Conservation (phyloP, 352 stramenopile genomes). For the Phytopythium mirpurense region DNA sequence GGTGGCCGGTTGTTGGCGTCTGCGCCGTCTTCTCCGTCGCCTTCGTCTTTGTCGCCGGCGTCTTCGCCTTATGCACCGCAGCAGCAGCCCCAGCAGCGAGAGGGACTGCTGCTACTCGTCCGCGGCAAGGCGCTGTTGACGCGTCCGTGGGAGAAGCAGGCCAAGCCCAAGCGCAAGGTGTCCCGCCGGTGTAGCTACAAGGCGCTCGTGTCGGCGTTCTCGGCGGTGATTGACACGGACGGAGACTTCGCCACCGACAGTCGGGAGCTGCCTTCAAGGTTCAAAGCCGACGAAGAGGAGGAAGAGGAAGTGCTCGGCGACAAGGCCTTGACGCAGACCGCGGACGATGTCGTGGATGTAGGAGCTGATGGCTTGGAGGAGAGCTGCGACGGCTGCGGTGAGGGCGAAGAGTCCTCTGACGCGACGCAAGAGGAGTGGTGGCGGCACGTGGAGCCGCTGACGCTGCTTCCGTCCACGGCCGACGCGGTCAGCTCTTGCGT, state of each 20-base stretch:
- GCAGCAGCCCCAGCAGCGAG: slow-evolving; percentile 12
- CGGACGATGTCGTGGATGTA: slow-evolving; percentile 4
- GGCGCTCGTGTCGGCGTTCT: neutral
- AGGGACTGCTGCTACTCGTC: slow-evolving; percentile 26
- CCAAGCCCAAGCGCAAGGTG: slow-evolving; percentile 1
- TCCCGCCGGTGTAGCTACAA: neutral
- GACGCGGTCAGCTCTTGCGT: slow-evolving; percentile 8
- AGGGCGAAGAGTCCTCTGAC: neutral
- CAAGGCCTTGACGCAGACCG: too few species aligned
- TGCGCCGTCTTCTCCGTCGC: neutral
- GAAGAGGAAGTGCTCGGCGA: slow-evolving; percentile 2
- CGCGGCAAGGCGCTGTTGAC: slow-evolving; percentile 21
- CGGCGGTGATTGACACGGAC: slow-evolving; percentile 3
- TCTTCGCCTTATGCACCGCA: neutral
- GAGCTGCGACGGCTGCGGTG: neutral
- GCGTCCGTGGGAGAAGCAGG: neutral
- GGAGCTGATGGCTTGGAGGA: slow-evolving; percentile 6
- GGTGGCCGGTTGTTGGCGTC: slow-evolving; percentile 26
- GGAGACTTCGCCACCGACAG: slow-evolving; percentile 3
- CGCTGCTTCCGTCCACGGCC: slow-evolving; percentile 13
- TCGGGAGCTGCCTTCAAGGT: neutral
- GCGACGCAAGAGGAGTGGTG: slow-evolving; percentile 20
- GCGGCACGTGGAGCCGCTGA: slow-evolving; percentile 25
- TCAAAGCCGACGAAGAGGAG: slow-evolving; percentile 6
- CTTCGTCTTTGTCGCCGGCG: neutral